These are phyloP conservation scores for Phytophthora nicotianae DNA, from an alignment of 352 stramenopile genomes.

Conservation along the genomic window DNA sequence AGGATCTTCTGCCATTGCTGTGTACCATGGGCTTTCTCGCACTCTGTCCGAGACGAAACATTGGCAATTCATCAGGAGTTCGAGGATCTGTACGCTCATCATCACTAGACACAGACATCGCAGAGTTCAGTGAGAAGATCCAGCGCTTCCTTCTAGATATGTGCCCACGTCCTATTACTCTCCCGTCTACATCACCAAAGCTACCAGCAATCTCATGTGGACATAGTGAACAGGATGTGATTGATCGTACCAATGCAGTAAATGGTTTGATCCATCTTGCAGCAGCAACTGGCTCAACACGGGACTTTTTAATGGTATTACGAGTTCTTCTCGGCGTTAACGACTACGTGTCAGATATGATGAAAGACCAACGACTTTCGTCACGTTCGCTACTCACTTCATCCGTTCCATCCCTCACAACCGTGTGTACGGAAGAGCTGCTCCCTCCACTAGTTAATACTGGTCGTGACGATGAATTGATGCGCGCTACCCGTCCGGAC, in stretches of 20 bases:
- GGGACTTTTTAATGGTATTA: conserved; percentile 63
- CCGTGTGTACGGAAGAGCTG: conserved; percentile 30
- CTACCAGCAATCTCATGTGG: conserved; percentile 30
- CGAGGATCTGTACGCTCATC: conserved; percentile 8
- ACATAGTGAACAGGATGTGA: conserved; percentile 36
- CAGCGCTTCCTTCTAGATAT: conserved; percentile 56
- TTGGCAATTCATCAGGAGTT: conserved; percentile 6
- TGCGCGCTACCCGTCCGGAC: conserved; percentile 2
- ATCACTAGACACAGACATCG: conserved; percentile 14
- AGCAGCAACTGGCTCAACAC: conserved; percentile 49
- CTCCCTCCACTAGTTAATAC: conserved; percentile 14
- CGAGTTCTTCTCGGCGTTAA: conserved; percentile 55
- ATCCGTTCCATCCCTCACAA: conserved; percentile 37
- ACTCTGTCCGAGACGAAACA: conserved; percentile 29
- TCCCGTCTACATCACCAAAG: conserved; percentile 40
- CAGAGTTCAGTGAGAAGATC: conserved; percentile 41
- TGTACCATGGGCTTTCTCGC: conserved; percentile 43
- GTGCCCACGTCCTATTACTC: conserved; percentile 27
- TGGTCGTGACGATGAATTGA: conserved; percentile 12
- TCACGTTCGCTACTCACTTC: conserved; percentile 28
- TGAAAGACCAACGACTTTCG: conserved; percentile 37
- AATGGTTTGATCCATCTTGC: conserved; percentile 64
- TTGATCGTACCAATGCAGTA: conserved; percentile 53
- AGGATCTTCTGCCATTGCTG: conserved; percentile 50
- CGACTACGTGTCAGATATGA: conserved; percentile 13